Evolutionary conservation across 768 basidiomycete genomes (phyloP).

Genomic region (Stropharia rugosoannulata): DNA sequence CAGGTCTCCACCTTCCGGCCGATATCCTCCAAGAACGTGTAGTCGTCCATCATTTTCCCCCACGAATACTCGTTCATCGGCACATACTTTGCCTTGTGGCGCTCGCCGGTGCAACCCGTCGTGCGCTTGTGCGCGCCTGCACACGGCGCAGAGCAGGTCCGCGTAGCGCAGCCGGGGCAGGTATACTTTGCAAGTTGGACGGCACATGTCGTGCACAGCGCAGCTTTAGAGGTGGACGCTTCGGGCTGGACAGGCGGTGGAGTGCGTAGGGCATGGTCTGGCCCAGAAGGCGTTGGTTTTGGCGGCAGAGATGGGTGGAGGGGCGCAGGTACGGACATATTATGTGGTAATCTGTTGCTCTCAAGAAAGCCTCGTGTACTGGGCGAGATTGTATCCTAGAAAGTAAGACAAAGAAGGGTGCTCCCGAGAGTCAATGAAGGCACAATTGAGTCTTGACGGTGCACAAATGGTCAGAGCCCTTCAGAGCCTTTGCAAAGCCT

Average conservation of each 20-base stretch:
- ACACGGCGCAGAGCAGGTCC: constrained; percentile 74
- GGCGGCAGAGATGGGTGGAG: constrained; percentile 17
- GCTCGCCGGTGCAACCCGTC: constrained; percentile 65
- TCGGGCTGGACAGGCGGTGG: constrained; percentile 11
- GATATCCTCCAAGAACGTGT: constrained; percentile 81
- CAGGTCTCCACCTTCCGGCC: constrained; percentile 72
- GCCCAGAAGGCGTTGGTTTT: constrained; percentile 7
- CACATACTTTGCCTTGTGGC: constrained; percentile 72
- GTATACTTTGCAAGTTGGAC: constrained; percentile 59
- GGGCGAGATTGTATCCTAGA: not conserved
- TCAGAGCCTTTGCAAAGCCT: no score
- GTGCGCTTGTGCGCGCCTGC: constrained; percentile 64
- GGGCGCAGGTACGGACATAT: constrained; percentile 1
- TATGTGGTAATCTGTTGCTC: not conserved
- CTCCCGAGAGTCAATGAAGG: not conserved
- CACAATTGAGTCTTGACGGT: not conserved
- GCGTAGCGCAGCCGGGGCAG: constrained; percentile 72
- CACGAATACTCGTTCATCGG: constrained; percentile 84
- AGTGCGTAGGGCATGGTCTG: not conserved
- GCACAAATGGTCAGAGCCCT: no score
- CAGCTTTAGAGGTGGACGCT: constrained; percentile 17
- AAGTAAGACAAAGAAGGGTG: no score
- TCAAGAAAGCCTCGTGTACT: not conserved
- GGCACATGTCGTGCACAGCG: constrained; percentile 51
- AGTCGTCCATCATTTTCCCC: constrained; percentile 90